Base-by-base conservation (phyloP, 2,329 filamentous ascomycete genomes). In the Escovopsis sp. region DNA sequence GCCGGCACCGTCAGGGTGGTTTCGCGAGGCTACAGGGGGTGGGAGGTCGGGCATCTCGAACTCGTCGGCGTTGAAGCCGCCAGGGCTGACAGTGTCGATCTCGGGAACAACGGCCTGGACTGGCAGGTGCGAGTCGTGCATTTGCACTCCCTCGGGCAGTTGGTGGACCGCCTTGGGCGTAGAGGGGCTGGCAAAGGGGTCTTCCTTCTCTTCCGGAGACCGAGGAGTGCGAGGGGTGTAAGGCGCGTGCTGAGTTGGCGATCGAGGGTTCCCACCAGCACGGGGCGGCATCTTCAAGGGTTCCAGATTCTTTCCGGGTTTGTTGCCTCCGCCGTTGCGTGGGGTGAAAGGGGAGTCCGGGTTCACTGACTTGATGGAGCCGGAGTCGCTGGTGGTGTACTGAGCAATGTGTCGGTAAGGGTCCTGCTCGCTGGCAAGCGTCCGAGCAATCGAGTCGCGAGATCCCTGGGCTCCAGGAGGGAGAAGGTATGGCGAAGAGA, bases 401-500 rank as follows among this genome's bases (percentile, higher is more conserved):
- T 68, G 59, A 20, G 63, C 60, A 20, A 79, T 67, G 1, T 71
- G 70, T 39, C 85, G 77, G 62, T 95, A 96, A 31, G 87, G 89
- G 59, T 95, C 89, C 52, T 93, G 82, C 41, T 79, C 74, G 50
- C 77, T 73, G 43, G 78, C 72, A 37, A 89, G 72, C 2, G 80
- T 81, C 41, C 82, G 79, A 24, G 87, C 84, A 47, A 96, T 69
- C 5, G 89, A 95, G 50, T 94, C 87, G 36, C 77, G 76, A 1
- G 89, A 95, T 54, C 75, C 71, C 35, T 91, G 78, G 15, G 89
- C 56, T 42, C 76, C 79, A 1, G 84, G 84, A 5, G 91, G 88
- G n/a, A 96, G 71, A n/a, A 98, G 73, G 58, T 96, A 98, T 2
- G 91, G 91, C 52, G 80, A 91, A 30, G 75, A 76, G 38, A 88